Percentiles rank a stretch among this genome's conserved stretches.
Evolutionary conservation across 169 alveolate genomes (phyloP).

Genomic region (Eimeria sp.): DNA sequence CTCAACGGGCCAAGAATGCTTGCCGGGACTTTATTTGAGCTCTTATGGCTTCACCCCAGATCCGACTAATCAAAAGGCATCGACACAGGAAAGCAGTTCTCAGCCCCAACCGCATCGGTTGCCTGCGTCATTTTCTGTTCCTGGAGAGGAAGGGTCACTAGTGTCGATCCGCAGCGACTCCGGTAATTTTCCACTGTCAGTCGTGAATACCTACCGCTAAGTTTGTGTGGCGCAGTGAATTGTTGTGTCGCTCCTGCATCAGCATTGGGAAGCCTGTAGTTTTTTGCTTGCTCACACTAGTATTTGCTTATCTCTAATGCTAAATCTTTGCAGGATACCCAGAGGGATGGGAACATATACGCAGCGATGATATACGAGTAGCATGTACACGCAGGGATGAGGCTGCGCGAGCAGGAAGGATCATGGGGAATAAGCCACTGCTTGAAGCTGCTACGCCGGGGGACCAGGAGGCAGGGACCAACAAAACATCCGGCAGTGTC

Average conservation of each 20-base stretch:
- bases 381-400: background rate
- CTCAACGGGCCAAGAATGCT: background rate
- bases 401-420: background rate
- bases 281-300: too few relatives aligned
- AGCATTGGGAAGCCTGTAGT: background rate
- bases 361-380: constrained; percentile 36
- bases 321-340: constrained; percentile 10
- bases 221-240: background rate
- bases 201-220: background rate
- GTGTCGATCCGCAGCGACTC: background rate
- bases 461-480: constrained; percentile 15
- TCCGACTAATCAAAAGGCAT: background rate
- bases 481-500: constrained; percentile 9
- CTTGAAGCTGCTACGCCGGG: background rate
- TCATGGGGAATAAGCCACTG: background rate
- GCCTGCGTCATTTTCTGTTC: background rate
- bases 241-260: background rate
- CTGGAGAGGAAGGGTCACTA: constrained; percentile 9
- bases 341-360: constrained; percentile 67
- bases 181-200: background rate
- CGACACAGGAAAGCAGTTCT: background rate
- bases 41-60: background rate
- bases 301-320: background rate
- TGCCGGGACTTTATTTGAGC: background rate
- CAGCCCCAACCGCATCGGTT: background rate